A percentile compares a stretch with the other conserved stretches of the same genome.
Conservation (phyloP, 305 asterid species). For the Solanum hybrid region DNA sequence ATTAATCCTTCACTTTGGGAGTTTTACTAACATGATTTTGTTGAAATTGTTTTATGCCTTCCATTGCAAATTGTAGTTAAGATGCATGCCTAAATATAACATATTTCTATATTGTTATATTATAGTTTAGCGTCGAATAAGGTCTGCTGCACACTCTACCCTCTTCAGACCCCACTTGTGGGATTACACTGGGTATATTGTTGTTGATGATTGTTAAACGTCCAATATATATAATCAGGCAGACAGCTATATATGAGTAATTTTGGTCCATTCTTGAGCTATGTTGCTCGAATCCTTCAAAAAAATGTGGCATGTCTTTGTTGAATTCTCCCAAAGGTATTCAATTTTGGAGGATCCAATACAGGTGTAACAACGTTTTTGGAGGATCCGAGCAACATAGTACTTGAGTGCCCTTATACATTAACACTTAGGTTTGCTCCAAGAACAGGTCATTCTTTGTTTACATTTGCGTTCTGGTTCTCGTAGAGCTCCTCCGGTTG, state of each 20-base stretch:
- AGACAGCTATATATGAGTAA: not conserved
- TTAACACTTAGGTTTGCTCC: not conserved
- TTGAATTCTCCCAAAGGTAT: not conserved
- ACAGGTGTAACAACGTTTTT: not conserved
- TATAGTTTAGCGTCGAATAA: not conserved
- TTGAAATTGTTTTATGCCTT: not conserved
- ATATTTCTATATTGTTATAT: not conserved
- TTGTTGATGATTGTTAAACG: not conserved
- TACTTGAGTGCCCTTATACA: not conserved
- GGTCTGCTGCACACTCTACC: not conserved
- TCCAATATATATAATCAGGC: not conserved
- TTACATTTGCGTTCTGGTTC: not conserved
- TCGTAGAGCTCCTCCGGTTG: not conserved
- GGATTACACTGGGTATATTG: not conserved
- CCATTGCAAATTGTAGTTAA: not conserved
- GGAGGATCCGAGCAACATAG: not conserved
- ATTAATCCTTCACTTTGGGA: not conserved
- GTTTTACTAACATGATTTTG: not conserved
- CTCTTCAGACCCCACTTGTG: not conserved
- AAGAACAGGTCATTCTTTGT: not conserved
- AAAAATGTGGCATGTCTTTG: not conserved
- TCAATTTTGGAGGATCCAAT: not conserved
- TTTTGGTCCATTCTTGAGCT: not conserved
- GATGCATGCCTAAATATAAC: not conserved
- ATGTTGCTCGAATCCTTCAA: not conserved